Evolutionary conservation across 2,329 filamentous ascomycete genomes (phyloP), one percentile per base, ranked within the genome.

Genomic region (Didymosphaeria variabile): DNA sequence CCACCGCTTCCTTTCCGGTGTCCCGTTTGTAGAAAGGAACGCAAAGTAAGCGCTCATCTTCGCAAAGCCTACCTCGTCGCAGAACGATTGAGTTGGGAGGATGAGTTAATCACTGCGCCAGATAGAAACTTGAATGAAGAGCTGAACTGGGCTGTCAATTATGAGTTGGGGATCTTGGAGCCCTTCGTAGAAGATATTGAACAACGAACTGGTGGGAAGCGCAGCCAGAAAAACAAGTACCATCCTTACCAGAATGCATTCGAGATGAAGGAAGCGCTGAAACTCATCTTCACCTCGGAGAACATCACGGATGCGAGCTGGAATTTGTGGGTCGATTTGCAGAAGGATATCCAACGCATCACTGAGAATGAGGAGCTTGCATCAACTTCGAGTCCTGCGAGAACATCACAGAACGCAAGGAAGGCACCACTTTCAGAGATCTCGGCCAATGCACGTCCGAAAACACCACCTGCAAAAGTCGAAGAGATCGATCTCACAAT

Each of bases 401-500:
- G 17, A 12, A 15, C 23, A 34, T n/a, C 10, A 23, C 34, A 26
- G 23, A n/a, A 12, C 26, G 6, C 21, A 40, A 32, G 38, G 15
- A 45, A 40, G 45, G 47, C 49, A 17, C 45, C 29, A 3, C 49
- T 42, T 4, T 12, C 26, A 6, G 32, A 44, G 10, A 21, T 15
- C 44, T 7, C 36, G 26, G 44, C 45, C 29, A 21, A 26, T 21
- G 12, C 46, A 9, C 44, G 29, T 26, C 38, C 31, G 26, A 58
- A 58, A 31, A 42, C 55, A 34, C 40, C 34, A 36, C 34, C 34
- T 36, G 15, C 55, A 34, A 45, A 63, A 15, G 44, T 47, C 36
- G 58, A 61, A 29, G 31, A 52, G 19, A 55, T 60, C 17, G 56
- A 58, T n/a, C 59, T 64, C 56, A 62, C 65, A 49, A 46, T 57